phyloP scores from a whole-genome alignment of 495 filamentous ascomycete species.

The Penicillium ochrochloron region DNA sequence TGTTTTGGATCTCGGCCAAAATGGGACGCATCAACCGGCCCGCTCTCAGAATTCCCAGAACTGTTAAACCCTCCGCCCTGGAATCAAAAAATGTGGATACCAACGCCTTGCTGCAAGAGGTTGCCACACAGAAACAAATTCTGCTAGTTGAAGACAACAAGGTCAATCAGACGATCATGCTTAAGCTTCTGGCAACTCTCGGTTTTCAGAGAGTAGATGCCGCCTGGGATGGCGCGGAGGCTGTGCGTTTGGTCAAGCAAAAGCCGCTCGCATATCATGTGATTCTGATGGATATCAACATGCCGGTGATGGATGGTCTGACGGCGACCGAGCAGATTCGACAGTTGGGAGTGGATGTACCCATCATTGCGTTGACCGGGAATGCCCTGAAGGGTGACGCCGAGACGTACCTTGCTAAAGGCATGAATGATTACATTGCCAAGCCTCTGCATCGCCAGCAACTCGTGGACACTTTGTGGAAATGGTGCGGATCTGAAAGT shows the following conservation, averaged over 20 bases:
- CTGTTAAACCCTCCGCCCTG: not conserved
- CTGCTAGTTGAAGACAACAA: constrained; percentile 64
- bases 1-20: constrained; percentile 63
- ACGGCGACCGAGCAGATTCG: constrained; percentile 66
- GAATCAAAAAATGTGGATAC: constrained; percentile 12
- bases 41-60: not conserved
- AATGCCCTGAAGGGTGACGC: constrained; percentile 66
- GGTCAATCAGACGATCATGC: constrained; percentile 68
- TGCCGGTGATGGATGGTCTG: constrained; percentile 75
- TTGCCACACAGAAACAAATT: constrained; percentile 52
- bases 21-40: constrained; percentile 47
- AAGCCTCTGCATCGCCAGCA: constrained; percentile 61
- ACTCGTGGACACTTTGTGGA: constrained; percentile 39
- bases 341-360: constrained; percentile 51
- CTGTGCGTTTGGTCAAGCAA: constrained; percentile 55
- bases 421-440: constrained; percentile 66
- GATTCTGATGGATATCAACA: constrained; percentile 68
- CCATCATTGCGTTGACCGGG: constrained; percentile 68
- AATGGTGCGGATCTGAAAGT: constrained; percentile 41
- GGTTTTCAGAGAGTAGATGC: constrained; percentile 59
- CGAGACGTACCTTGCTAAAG: constrained; percentile 60
- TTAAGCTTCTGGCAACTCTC: constrained; percentile 58
- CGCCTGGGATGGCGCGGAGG: constrained; percentile 61
- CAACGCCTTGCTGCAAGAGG: constrained; percentile 28
- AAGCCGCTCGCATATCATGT: constrained; percentile 56